phyloP scores from a whole-genome alignment of 1,139 yeast genomes.

The Geotrichum cucujoidarum region DNA sequence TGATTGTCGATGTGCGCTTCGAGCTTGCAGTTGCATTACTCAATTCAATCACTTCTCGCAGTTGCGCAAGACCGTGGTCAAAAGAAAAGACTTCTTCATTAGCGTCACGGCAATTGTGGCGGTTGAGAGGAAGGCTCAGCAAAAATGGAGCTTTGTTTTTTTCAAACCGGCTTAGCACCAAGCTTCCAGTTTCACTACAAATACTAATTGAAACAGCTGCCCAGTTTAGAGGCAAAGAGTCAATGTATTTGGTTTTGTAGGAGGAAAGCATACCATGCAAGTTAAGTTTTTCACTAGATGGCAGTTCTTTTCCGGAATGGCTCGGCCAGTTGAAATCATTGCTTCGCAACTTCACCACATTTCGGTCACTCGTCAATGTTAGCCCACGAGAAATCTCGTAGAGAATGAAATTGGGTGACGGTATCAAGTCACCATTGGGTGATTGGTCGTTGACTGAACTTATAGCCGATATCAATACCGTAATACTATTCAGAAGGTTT shows the following conservation, averaged over 20 bases:
- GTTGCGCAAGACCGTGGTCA: slow-evolving; percentile 43
- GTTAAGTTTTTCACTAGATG: neutral
- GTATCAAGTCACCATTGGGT: neutral
- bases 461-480: slow-evolving; percentile 34
- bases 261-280: neutral
- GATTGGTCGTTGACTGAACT: neutral
- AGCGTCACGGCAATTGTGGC: slow-evolving; percentile 46
- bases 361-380: slow-evolving; percentile 16
- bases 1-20: slow-evolving; percentile 35
- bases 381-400: slow-evolving; percentile 19
- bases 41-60: slow-evolving; percentile 49
- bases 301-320: neutral
- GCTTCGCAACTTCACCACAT: slow-evolving; percentile 10
- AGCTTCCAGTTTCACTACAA: slow-evolving; percentile 54
- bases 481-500: slow-evolving; percentile 25
- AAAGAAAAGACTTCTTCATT: slow-evolving; percentile 46
- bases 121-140: slow-evolving; percentile 55
- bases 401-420: slow-evolving; percentile 16
- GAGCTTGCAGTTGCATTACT: slow-evolving; percentile 57
- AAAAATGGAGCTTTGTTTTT: slow-evolving; percentile 42
- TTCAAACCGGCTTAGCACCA: slow-evolving; percentile 49
- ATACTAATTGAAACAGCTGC: slow-evolving; percentile 57
- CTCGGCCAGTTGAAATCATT: slow-evolving; percentile 19
- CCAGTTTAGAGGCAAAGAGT: slow-evolving; percentile 41
- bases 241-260: slow-evolving; percentile 9